Evolutionary conservation across 306 rosid species (phyloP), one percentile per base, ranked within the genome.

Genomic region (Cucurbita ficifolia): DNA sequence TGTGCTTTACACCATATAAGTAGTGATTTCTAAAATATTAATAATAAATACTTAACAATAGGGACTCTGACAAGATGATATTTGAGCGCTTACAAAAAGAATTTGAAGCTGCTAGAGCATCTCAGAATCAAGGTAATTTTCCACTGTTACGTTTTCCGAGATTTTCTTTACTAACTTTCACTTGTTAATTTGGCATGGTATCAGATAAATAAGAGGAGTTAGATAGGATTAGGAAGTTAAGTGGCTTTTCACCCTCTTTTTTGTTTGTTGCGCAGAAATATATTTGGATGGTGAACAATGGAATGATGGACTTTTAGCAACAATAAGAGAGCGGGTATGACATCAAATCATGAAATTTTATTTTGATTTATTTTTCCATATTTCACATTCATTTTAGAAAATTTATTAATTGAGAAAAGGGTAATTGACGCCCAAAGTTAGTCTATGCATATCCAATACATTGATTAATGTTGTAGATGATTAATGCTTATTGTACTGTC

Each of bases 241-340:
- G 8, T n/a, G 50, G 22, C 51, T 6, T 50, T 76, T 17, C 78
- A 62, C 80, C 57, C 46, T 69, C 5, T 68, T 68, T 69, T 48
- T 46, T 22, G 42, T 45, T 40, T 42, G 22, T 69, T 48, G 50
- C 75, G 76, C 73, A 91, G 99, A 89, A 86, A 78, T 82, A 64
- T 65, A 24, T 79, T 82, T 94, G 73, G 92, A 86, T 22, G 96
- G 88, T 36, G 96, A 91, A 76, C 84, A 87, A 38, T 89, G 97
- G 99, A 94, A 91, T 84, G 97, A 94, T 85, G 99, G 96, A 58
- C 86, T 89, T 55, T 81, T 94, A 52, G 97, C 96, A 72, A 94
- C 97, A 78, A 78, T 94, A 77, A 84, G 97, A 87, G 97, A 94
- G 84, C 87, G 83, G 90, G 97, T 91, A 86, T 72, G 83, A 42